Percentiles rank a stretch among this genome's conserved stretches.
These are phyloP conservation scores for Rhizophlyctis rosea DNA, from an alignment of 192 early-diverging fungal species.

Conservation along the genomic window DNA sequence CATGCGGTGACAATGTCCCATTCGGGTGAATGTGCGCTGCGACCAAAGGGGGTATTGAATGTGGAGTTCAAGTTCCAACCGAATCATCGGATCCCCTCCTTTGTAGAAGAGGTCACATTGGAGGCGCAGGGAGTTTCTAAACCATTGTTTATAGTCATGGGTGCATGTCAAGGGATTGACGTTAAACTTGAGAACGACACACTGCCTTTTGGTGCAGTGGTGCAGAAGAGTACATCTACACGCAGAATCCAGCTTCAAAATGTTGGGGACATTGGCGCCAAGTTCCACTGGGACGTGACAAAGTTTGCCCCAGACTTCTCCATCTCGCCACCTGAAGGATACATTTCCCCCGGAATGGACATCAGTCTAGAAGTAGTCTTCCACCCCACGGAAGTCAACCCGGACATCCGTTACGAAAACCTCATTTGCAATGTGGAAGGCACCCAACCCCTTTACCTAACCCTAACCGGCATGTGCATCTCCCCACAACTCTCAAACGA, in stretches of 20 bases:
- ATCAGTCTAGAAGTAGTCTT: constrained; percentile 57
- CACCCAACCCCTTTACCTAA: constrained; percentile 40
- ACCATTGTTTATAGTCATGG: constrained; percentile 41
- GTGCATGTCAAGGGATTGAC: constrained; percentile 59
- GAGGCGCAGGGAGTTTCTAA: constrained; percentile 42
- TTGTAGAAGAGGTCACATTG: constrained; percentile 49
- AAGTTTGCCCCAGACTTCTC: constrained; percentile 53
- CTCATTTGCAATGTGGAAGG: constrained; percentile 49
- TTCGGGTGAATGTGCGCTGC: constrained; percentile 24
- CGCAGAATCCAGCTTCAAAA: constrained; percentile 54
- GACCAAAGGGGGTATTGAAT: constrained; percentile 43
- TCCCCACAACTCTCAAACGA: constrained; percentile 55
- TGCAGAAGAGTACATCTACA: constrained; percentile 51
- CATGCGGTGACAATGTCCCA: constrained; percentile 33
- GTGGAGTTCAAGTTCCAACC: constrained; percentile 52
- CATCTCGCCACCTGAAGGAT: constrained; percentile 57
- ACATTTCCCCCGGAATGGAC: constrained; percentile 64
- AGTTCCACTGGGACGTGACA: constrained; percentile 50
- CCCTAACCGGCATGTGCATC: constrained; percentile 57
- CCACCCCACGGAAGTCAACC: constrained; percentile 52
- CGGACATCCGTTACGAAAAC: constrained; percentile 55
- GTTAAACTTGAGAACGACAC: constrained; percentile 55
- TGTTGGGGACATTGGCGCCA: constrained; percentile 54
- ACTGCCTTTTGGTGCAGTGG: constrained; percentile 62
- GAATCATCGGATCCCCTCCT: constrained; percentile 43